Evolutionary conservation across 2,329 filamentous ascomycete species (phyloP).

Genomic region (Dactylonectria macrodidyma): DNA sequence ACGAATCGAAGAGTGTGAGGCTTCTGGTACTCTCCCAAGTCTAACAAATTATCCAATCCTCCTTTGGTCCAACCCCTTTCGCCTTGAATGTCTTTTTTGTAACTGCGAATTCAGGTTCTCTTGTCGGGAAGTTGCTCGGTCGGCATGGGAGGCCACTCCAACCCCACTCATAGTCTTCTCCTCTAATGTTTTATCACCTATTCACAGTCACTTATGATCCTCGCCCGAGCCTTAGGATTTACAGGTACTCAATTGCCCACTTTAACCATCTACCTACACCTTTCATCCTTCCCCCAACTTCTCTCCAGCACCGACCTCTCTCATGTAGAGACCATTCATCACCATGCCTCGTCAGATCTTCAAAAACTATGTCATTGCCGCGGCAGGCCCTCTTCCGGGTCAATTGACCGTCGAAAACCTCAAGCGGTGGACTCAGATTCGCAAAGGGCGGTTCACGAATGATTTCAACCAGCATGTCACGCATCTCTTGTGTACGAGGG

Average conservation of each 20-base stretch:
- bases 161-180: constrained; percentile 18
- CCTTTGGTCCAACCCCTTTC: neutral
- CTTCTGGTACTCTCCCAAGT: neutral
- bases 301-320: neutral
- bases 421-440: constrained; percentile 73
- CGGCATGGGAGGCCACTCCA: constrained; percentile 25
- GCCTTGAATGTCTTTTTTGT: neutral
- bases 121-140: constrained; percentile 5
- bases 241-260: neutral
- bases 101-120: neutral
- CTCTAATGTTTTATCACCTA: neutral
- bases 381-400: constrained; percentile 70
- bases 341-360: constrained; percentile 62
- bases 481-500: constrained; percentile 78
- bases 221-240: neutral
- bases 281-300: neutral
- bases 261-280: neutral
- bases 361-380: constrained; percentile 66
- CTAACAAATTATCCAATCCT: neutral
- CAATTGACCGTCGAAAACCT: constrained; percentile 69
- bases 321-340: neutral
- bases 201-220: constrained; percentile 1
- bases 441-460: constrained; percentile 71
- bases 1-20: neutral
- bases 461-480: constrained; percentile 72